These are phyloP conservation scores for Pleurotus salmoneostramineus DNA, from an alignment of 768 basidiomycete species.

Conservation along the genomic window DNA sequence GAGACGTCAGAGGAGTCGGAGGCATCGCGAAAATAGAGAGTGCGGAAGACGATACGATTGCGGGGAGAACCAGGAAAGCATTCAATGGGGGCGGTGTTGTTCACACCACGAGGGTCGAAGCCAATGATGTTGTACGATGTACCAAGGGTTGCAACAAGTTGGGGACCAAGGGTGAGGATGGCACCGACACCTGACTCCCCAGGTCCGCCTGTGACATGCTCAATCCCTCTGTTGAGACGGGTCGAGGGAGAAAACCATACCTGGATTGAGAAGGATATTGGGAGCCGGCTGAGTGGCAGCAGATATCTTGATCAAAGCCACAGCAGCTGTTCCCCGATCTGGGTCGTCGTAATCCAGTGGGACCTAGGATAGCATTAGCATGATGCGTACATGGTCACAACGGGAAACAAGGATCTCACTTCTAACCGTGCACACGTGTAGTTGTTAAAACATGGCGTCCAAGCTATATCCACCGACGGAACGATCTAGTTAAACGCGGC, in stretches of 20 bases:
- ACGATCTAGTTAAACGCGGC: background rate
- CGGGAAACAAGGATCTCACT: background rate
- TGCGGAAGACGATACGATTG: background rate
- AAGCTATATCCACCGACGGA: background rate
- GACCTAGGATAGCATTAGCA: conserved; percentile 24
- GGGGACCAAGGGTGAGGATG: conserved; percentile 16
- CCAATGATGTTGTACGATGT: conserved; percentile 41
- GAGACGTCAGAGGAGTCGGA: background rate
- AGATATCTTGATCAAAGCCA: conserved; percentile 39
- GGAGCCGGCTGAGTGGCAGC: conserved; percentile 11
- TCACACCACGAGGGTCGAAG: conserved; percentile 41
- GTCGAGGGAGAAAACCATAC: background rate
- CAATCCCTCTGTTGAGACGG: background rate
- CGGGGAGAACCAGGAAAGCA: background rate
- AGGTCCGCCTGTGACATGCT: conserved; percentile 32
- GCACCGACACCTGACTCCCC: conserved; percentile 39
- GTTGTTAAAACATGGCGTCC: background rate
- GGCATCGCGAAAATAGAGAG: background rate
- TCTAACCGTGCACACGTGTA: background rate
- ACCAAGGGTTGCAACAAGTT: conserved; percentile 29
- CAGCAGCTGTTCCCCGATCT: conserved; percentile 27
- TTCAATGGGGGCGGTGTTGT: background rate
- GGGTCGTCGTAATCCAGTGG: conserved; percentile 43
- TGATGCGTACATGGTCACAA: background rate
- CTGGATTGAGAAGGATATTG: background rate